Conservation (phyloP, 2,329 filamentous ascomycete genomes). For the Aspergillus caelatus region DNA sequence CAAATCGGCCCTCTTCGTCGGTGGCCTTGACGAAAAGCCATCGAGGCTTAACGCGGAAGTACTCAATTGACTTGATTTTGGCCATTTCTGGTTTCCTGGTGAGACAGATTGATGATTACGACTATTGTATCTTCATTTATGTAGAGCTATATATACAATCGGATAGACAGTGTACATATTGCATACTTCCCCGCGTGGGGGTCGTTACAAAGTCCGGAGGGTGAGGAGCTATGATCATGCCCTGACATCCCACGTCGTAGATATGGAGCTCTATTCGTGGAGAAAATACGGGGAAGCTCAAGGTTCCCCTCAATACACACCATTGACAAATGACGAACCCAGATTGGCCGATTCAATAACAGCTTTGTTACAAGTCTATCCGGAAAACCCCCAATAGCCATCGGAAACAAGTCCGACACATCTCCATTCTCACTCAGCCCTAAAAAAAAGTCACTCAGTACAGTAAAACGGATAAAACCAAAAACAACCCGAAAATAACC, state of each 20-base stretch:
- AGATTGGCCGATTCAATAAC: background rate
- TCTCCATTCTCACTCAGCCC: no score
- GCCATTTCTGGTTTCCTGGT: constrained; percentile 51
- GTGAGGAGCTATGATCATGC: background rate
- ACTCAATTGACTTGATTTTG: constrained; percentile 68
- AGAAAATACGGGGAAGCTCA: constrained; percentile 9
- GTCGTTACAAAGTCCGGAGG: background rate
- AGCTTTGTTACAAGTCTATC: background rate
- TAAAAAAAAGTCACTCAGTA: no score
- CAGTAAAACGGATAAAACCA: background rate
- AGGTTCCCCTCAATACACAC: background rate
- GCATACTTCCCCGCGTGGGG: constrained; percentile 10
- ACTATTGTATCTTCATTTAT: background rate
- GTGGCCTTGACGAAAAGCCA: constrained; percentile 81
- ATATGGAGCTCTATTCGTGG: constrained; percentile 19
- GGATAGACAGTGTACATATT: background rate
- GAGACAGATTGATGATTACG: background rate
- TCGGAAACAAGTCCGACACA: background rate
- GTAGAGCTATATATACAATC: background rate
- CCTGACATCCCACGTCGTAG: constrained; percentile 1
- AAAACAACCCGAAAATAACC: background rate
- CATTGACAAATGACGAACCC: background rate
- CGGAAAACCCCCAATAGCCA: background rate
- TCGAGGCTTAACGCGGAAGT: constrained; percentile 73
- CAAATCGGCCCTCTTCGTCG: constrained; percentile 66